Evolutionary conservation across 768 basidiomycete species (phyloP).

Genomic region (Suillus ampliporus): DNA sequence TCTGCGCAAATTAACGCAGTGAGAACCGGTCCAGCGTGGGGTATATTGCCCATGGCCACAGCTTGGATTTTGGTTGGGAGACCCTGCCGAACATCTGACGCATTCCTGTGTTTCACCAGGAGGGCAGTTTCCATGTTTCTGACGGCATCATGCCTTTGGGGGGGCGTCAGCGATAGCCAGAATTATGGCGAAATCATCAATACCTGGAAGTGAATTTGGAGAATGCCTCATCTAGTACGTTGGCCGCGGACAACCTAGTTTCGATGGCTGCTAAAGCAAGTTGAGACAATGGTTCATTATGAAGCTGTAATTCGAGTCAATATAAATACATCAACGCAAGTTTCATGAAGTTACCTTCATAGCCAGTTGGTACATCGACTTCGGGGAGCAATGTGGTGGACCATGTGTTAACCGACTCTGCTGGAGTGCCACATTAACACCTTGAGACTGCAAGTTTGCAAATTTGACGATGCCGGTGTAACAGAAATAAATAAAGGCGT

Average conservation of each 20-base stretch:
- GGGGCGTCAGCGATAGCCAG: neutral
- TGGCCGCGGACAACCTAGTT: conserved; percentile 6
- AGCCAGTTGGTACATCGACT: conserved; percentile 33
- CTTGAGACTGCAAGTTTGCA: conserved; percentile 11
- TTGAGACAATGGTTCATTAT: conserved; percentile 3
- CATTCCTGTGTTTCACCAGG: conserved; percentile 5
- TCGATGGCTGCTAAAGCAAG: conserved; percentile 13
- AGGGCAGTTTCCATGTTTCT: conserved; percentile 12
- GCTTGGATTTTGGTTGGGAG: conserved; percentile 8
- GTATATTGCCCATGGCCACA: conserved; percentile 8
- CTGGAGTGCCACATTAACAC: neutral
- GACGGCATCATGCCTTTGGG: conserved; percentile 13
- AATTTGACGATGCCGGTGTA: conserved; percentile 15
- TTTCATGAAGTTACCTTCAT: conserved; percentile 19
- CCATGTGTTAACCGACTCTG: neutral
- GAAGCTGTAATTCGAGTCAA: conserved; percentile 4
- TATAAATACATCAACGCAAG: neutral
- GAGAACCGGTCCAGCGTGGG: conserved; percentile 9
- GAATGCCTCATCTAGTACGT: conserved; percentile 17
- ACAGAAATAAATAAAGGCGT: conserved; percentile 14
- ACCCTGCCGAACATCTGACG: conserved; percentile 7
- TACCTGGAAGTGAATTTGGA: conserved; percentile 19
- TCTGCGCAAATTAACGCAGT: neutral
- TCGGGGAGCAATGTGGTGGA: conserved; percentile 25
- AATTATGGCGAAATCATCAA: neutral